Evolutionary conservation across 495 filamentous ascomycete species (phyloP), one percentile per base, ranked within the genome.

Genomic region (Jackrogersella minutella): DNA sequence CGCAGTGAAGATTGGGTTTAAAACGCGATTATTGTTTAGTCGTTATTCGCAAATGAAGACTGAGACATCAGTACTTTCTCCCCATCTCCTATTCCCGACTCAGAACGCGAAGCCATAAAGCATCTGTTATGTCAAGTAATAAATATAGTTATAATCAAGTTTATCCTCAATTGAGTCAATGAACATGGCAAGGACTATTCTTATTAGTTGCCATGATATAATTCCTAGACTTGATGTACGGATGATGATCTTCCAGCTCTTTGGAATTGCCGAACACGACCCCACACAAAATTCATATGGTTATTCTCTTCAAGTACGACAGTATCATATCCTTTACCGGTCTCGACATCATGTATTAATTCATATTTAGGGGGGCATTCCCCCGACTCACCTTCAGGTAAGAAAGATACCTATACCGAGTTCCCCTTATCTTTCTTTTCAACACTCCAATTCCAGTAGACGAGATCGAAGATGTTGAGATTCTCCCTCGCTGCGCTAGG

Each of bases 221-320:
- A 47, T 55, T 55, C 21, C 65, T 68, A 50, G 51, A 67, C 58
- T 64, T 54, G 66, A 66, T 30, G 22, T 62, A 39, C 68, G 68
- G 68, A 66, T 66, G 63, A 53, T 66, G 58, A 70, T 66, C 68
- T 67, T 67, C 68, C 68, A 70, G 58, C 7, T n/a, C 52, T 40
- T 37, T 66, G 55, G 63, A 74, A 74, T 68, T 74, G 71, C 71
- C 71, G 71, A 69, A 66, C 37, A 30, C 33, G 55, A 64, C 71
- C 68, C 65, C 66, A 69, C 64, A 61, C 36, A 62, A 58, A 44
- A 50, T 69, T 72, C 69, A 74, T 74, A 69, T 74, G 71, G 71
- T 24, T 74, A 74, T 74, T 74, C 58, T 72, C 64, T 50, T 62
- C 52, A 58, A 65, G 69, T 69, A 50, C 66, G 62, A 74, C 71